Evolutionary conservation across 352 stramenopile species (phyloP).

Genomic region (Globisporangium orthogonon): DNA sequence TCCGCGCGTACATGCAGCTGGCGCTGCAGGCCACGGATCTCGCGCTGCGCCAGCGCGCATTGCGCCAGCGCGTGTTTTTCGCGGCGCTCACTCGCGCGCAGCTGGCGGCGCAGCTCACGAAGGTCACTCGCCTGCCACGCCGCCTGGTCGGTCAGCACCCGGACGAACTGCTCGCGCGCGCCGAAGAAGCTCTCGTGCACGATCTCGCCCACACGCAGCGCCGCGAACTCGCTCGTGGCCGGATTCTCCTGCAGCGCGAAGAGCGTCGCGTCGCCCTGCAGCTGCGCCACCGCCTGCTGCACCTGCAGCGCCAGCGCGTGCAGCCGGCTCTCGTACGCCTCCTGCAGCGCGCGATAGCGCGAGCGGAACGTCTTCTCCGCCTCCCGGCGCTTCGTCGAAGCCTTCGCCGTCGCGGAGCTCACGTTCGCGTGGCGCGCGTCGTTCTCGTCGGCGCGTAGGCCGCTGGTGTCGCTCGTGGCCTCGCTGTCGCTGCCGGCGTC

Average conservation of each 20-base stretch:
- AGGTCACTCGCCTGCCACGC: constrained; percentile 65
- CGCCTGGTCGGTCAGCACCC: constrained; percentile 59
- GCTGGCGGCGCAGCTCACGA: constrained; percentile 43
- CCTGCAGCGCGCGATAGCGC: constrained; percentile 61
- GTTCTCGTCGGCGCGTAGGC: constrained; percentile 6
- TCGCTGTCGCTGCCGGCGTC: constrained; percentile 5
- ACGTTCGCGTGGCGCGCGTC: constrained; percentile 4
- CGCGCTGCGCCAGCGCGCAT: constrained; percentile 34
- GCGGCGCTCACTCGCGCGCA: constrained; percentile 26
- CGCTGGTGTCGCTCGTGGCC: constrained; percentile 7
- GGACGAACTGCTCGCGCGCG: constrained; percentile 69
- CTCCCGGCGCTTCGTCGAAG: not conserved
- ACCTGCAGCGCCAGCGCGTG: constrained; percentile 47
- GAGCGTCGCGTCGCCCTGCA: constrained; percentile 55
- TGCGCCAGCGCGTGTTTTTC: constrained; percentile 35
- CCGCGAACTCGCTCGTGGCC: constrained; percentile 59
- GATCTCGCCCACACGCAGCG: constrained; percentile 50
- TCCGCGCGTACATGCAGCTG: constrained; percentile 37
- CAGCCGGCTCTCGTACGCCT: constrained; percentile 65
- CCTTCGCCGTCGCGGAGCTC: not conserved
- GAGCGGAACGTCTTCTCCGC: constrained; percentile 68
- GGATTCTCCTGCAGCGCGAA: constrained; percentile 60
- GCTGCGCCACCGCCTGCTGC: constrained; percentile 37
- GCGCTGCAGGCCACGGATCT: constrained; percentile 29
- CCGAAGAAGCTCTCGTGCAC: constrained; percentile 61